These are phyloP conservation scores for Solanum hybrid DNA, from an alignment of 305 asterid genomes.

Conservation along the genomic window DNA sequence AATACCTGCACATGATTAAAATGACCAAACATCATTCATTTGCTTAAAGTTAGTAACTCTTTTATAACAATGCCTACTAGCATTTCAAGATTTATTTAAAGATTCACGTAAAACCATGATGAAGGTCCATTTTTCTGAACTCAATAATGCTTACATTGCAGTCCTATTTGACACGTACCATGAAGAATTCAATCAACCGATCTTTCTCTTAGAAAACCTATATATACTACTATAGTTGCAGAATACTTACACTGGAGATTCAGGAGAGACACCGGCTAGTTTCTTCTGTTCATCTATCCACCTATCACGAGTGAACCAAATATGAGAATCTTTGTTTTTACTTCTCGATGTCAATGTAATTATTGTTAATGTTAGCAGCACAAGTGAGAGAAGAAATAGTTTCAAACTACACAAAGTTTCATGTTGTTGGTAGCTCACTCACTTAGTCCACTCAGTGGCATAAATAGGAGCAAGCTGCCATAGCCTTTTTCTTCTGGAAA, in stretches of 20 bases:
- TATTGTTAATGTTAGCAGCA: background rate
- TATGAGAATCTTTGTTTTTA: background rate
- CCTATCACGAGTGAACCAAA: slow-evolving; percentile 29
- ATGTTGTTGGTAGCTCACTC: slow-evolving; percentile 21
- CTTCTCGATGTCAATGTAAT: background rate
- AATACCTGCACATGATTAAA: slow-evolving; percentile 42
- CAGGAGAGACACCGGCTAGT: slow-evolving; percentile 68
- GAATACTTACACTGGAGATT: slow-evolving; percentile 80
- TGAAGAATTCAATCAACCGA: background rate
- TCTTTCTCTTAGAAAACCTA: background rate
- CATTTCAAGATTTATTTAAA: background rate
- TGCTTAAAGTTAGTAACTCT: background rate
- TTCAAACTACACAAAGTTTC: background rate
- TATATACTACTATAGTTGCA: background rate
- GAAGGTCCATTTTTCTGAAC: background rate
- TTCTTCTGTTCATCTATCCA: slow-evolving; percentile 92
- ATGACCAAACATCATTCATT: background rate
- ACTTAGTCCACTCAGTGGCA: slow-evolving; percentile 64
- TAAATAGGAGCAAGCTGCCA: slow-evolving; percentile 80
- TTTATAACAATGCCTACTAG: background rate
- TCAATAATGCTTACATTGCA: background rate
- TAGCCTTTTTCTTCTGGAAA: slow-evolving; percentile 55
- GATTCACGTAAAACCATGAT: background rate
- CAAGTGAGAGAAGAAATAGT: background rate
- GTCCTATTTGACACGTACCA: background rate